These are phyloP conservation scores for Coemansia sp. DNA, from an alignment of 192 early-diverging fungal genomes.

Conservation along the genomic window DNA sequence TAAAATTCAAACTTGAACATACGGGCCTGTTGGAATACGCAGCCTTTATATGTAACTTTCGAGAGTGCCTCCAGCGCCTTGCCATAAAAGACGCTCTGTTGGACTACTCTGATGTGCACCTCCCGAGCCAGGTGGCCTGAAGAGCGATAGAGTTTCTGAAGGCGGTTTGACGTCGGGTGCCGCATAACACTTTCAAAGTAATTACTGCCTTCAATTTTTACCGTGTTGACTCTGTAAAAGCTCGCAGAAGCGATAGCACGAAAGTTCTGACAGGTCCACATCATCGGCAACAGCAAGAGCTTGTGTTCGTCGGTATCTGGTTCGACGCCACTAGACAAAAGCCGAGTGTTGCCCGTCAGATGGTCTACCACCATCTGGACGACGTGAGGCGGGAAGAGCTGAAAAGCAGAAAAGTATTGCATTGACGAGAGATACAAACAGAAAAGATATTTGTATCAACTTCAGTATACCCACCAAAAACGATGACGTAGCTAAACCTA, in stretches of 20 bases:
- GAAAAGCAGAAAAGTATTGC: not conserved
- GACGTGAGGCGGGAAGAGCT: not conserved
- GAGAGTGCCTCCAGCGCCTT: not conserved
- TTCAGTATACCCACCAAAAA: too few species aligned
- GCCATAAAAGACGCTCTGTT: not conserved
- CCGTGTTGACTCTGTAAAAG: too few species aligned
- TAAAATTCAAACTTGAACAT: not conserved
- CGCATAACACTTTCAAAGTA: too few species aligned
- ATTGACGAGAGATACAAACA: not conserved
- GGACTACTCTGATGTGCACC: not conserved
- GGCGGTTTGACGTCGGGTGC: too few species aligned
- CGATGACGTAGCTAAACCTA: too few species aligned
- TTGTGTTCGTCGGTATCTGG: too few species aligned
- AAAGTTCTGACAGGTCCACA: too few species aligned
- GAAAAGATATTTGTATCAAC: not conserved
- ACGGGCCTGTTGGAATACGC: not conserved
- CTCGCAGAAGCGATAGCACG: too few species aligned
- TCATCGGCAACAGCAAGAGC: too few species aligned
- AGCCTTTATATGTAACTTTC: not conserved
- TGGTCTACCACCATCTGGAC: not conserved
- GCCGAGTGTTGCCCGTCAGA: not conserved
- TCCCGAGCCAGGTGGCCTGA: not conserved
- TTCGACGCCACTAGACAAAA: not conserved
- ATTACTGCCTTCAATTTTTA: too few species aligned
- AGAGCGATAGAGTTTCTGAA: too few species aligned